Percentiles rank a stretch among this genome's conserved stretches.
phyloP scores from a whole-genome alignment of 192 early-diverging fungal genomes.

The Coemansia sp. region DNA sequence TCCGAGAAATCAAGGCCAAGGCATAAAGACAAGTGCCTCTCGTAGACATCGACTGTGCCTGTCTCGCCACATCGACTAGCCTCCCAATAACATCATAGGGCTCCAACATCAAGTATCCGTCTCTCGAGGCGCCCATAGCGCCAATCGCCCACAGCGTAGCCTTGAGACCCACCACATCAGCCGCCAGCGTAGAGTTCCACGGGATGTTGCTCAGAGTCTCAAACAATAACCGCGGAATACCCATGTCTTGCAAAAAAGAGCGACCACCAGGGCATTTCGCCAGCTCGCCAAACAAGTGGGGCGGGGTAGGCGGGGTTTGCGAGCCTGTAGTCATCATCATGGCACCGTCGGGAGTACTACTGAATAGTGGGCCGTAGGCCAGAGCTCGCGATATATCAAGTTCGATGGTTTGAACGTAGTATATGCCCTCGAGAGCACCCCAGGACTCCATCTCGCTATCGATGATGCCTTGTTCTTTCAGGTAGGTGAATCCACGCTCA shows the following conservation, averaged over 20 bases:
- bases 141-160: constrained; percentile 58
- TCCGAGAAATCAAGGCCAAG: constrained; percentile 47
- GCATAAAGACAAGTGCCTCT: constrained; percentile 53
- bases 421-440: constrained; percentile 53
- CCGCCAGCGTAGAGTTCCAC: constrained; percentile 38
- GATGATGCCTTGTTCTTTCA: constrained; percentile 36
- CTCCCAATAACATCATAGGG: constrained; percentile 32
- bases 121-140: constrained; percentile 45
- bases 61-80: constrained; percentile 32
- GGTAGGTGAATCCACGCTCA: constrained; percentile 41
- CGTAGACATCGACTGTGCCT: constrained; percentile 36
- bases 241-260: constrained; percentile 20
- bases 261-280: constrained; percentile 34
- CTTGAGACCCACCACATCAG: constrained; percentile 45
- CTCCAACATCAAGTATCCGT: constrained; percentile 48
- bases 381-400: constrained; percentile 49
- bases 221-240: constrained; percentile 47
- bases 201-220: constrained; percentile 55
- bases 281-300: constrained; percentile 56
- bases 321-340: constrained; percentile 50
- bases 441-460: constrained; percentile 56
- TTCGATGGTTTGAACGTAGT: constrained; percentile 49
- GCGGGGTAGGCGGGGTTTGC: constrained; percentile 49
- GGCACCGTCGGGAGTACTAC: constrained; percentile 46
- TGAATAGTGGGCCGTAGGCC: constrained; percentile 54